phyloP scores from a whole-genome alignment of 768 basidiomycete species.

The Naganishia randhawae region DNA sequence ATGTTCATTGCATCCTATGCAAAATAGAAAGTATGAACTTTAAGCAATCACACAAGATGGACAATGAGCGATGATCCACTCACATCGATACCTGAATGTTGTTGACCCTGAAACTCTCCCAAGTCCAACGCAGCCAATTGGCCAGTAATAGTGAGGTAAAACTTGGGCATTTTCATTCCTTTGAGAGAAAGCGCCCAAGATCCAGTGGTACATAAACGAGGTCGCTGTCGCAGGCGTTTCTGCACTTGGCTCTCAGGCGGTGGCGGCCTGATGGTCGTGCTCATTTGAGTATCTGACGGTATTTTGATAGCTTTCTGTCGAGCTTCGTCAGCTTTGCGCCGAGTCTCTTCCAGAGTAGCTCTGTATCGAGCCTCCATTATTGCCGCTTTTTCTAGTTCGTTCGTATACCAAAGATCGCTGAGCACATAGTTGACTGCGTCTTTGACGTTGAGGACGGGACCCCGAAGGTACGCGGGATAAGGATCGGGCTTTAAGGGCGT shows the following conservation, averaged over 20 bases:
- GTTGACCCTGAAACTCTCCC: slow-evolving; percentile 71
- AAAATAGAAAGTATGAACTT: neutral
- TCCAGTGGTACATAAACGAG: slow-evolving; percentile 18
- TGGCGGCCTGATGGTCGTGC: slow-evolving; percentile 28
- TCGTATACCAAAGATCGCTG: slow-evolving; percentile 33
- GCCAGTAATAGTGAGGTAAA: slow-evolving; percentile 60
- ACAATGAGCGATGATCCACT: slow-evolving; percentile 49
- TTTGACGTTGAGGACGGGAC: slow-evolving; percentile 48
- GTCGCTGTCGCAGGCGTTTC: slow-evolving; percentile 8
- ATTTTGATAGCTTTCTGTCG: neutral
- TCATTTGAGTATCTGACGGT: slow-evolving; percentile 24
- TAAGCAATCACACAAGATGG: neutral
- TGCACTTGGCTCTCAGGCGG: slow-evolving; percentile 27
- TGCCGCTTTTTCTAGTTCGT: slow-evolving; percentile 9
- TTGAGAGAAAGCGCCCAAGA: slow-evolving; percentile 26
- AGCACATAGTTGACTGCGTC: slow-evolving; percentile 44
- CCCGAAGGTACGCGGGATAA: slow-evolving; percentile 41
- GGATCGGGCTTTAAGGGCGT: slow-evolving; percentile 34
- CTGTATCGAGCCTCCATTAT: slow-evolving; percentile 2
- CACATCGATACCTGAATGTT: slow-evolving; percentile 87
- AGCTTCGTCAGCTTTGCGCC: slow-evolving; percentile 2
- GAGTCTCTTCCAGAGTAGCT: slow-evolving; percentile 10
- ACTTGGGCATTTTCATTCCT: slow-evolving; percentile 32
- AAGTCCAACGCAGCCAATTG: slow-evolving; percentile 72
- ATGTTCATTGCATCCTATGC: slow-evolving; percentile 83